Evolutionary conservation across 768 basidiomycete genomes (phyloP), one percentile per base, ranked within the genome.

Genomic region (Pseudohyphozyma bogoriensis): DNA sequence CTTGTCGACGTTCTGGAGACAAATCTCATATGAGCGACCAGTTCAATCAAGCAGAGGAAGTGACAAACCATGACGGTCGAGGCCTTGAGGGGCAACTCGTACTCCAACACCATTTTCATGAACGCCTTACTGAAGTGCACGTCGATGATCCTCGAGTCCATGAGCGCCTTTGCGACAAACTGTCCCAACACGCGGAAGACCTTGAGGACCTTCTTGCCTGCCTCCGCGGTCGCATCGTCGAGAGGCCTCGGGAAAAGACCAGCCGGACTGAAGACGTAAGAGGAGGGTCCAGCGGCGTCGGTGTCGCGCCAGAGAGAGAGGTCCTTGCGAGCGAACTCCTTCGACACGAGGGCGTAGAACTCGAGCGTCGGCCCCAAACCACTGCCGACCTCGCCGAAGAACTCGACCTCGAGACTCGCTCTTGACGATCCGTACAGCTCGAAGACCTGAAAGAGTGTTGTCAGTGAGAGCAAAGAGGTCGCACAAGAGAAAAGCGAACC

Each of bases 371-470:
- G 95, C 4, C 95, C 95, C 15, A 99, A 78, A 24, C 95, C 95
- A 11, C 93, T 97, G 24, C 95, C 95, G 51, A 96, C 92, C 77
- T 99, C 95, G 71, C 95, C 90, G 70, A 96, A 96, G 76, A 96
- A 97, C 76, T 99, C 92, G 53, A 97, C 90, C 73, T 99, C 95
- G 44, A 99, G 80, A 26, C 96, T 83, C 0, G 90, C 90, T 6
- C 86, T 87, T 3, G 89, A 90, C 0, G 89, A 88, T 1, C 95
- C 95, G 68, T 96, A 99, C 13, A 77, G 68, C 52, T 97, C 81
- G 71, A 93, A 91, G 65, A 99, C 89, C 59, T 60, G 59, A 5
- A 11, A 11, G 20, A 9, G 22, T 35, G 12, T 92, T 89, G 28
- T 36, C 12, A 31, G 28, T 37, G 12, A n/a, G 22, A 5, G n/a